phyloP scores from a whole-genome alignment of 2,329 filamentous ascomycete species.

The Cladosporium cucumerinum region DNA sequence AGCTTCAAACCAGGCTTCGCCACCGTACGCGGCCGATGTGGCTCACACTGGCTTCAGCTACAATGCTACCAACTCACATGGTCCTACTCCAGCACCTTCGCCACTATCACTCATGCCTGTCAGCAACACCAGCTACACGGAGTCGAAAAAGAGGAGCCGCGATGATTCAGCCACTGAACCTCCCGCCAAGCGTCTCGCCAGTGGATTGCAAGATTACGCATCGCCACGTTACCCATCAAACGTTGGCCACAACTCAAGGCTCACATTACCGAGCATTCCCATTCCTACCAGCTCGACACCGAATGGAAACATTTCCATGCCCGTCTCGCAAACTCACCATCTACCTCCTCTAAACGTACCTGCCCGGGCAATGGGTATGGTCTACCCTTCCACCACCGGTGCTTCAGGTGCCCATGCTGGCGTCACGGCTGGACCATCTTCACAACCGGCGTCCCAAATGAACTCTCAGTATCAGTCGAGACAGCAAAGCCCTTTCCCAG shows the following conservation, averaged over 20 bases:
- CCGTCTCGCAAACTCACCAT: conserved; percentile 38
- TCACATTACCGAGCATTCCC: conserved; percentile 70
- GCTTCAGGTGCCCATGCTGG: conserved; percentile 35
- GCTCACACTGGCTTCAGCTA: conserved; percentile 41
- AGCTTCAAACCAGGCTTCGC: conserved; percentile 49
- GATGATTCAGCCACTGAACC: conserved; percentile 56
- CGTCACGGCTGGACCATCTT: conserved; percentile 22
- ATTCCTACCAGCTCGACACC: conserved; percentile 50
- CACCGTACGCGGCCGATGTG: conserved; percentile 40
- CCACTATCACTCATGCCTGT: conserved; percentile 44
- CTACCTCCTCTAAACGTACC: conserved; percentile 63
- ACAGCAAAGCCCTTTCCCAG: conserved; percentile 51
- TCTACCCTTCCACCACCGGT: conserved; percentile 61
- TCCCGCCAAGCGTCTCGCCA: conserved; percentile 50
- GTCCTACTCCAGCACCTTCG: conserved; percentile 43
- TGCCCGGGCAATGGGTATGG: conserved; percentile 65
- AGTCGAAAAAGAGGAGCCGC: conserved; percentile 54
- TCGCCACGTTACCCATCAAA: conserved; percentile 35
- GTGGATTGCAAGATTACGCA: conserved; percentile 25
- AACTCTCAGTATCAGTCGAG: conserved; percentile 40
- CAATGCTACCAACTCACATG: conserved; percentile 32
- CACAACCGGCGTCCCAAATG: conserved; percentile 23
- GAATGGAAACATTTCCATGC: conserved; percentile 2
- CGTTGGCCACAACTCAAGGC: conserved; percentile 46
- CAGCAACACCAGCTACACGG: conserved; percentile 16